These are phyloP conservation scores for Lolium rigidum DNA, from an alignment of 176 grass and related monocot species.

Conservation along the genomic window DNA sequence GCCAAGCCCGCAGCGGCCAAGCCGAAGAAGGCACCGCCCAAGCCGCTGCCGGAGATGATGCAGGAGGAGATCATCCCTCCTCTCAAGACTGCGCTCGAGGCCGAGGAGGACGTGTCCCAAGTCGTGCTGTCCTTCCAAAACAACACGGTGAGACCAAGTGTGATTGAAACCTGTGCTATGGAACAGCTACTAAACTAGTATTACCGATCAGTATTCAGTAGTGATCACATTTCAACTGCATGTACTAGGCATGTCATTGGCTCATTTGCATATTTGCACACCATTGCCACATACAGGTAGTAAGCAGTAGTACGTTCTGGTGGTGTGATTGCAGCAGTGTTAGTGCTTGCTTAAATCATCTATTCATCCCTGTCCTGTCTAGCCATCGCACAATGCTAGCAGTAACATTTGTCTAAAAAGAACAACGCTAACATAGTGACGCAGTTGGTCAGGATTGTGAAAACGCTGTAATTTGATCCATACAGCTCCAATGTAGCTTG, in stretches of 20 bases:
- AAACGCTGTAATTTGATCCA: neutral
- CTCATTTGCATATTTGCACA: slow-evolving; percentile 19
- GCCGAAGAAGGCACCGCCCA: slow-evolving; percentile 73
- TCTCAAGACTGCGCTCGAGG: slow-evolving; percentile 62
- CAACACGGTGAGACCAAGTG: slow-evolving; percentile 66
- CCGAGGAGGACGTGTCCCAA: slow-evolving; percentile 75
- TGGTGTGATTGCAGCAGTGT: neutral
- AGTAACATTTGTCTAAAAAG: neutral
- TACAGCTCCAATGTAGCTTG: neutral
- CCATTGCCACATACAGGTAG: neutral
- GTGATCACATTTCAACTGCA: neutral
- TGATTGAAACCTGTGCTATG: neutral
- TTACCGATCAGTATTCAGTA: neutral
- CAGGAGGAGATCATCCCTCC: slow-evolving; percentile 88
- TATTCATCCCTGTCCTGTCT: neutral
- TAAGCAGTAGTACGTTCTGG: neutral
- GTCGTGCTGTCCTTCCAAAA: slow-evolving; percentile 81
- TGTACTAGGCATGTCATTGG: neutral
- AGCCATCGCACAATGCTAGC: neutral
- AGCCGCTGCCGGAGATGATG: slow-evolving; percentile 89
- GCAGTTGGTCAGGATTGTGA: neutral
- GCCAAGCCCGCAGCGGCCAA: slow-evolving; percentile 54
- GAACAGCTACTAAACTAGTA: neutral
- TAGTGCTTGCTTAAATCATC: neutral
- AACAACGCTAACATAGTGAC: neutral